These are phyloP conservation scores for Xylaria flabelliformis DNA, from an alignment of 495 filamentous ascomycete genomes.

Conservation along the genomic window DNA sequence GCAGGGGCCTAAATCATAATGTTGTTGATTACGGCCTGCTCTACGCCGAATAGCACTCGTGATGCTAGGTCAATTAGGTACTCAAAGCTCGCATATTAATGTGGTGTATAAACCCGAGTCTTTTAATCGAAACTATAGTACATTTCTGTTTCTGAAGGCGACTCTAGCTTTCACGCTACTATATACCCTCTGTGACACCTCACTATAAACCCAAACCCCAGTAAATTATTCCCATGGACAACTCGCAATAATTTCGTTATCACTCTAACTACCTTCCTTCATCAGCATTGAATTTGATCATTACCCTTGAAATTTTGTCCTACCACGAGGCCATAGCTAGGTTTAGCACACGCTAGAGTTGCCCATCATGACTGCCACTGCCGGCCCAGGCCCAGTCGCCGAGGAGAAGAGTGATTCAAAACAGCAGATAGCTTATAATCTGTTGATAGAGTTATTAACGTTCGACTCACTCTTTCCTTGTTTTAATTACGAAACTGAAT, in stretches of 20 bases:
- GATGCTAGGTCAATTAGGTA: conserved; percentile 9
- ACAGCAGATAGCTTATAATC: conserved; percentile 24
- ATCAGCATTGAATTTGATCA: neutral
- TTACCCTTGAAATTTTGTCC: neutral
- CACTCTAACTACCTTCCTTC: neutral
- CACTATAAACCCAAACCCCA: neutral
- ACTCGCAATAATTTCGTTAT: neutral
- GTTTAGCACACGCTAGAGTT: neutral
- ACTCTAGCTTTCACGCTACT: neutral
- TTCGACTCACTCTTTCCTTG: neutral
- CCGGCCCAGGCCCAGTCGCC: neutral
- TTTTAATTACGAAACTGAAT: neutral
- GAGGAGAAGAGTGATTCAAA: conserved; percentile 17
- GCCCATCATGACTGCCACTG: conserved; percentile 10
- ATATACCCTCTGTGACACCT: conserved; percentile 8
- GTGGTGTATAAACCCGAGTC: neutral
- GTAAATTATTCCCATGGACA: neutral
- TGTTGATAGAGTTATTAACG: conserved; percentile 27
- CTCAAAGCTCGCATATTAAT: neutral
- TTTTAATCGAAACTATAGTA: neutral
- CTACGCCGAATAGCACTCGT: neutral
- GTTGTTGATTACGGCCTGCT: conserved; percentile 16
- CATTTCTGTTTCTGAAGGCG: neutral
- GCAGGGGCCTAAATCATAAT: neutral
- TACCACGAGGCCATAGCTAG: neutral